phyloP scores from a whole-genome alignment of 1,284 basidiomycete genomes.

The Ustilago esculenta region DNA sequence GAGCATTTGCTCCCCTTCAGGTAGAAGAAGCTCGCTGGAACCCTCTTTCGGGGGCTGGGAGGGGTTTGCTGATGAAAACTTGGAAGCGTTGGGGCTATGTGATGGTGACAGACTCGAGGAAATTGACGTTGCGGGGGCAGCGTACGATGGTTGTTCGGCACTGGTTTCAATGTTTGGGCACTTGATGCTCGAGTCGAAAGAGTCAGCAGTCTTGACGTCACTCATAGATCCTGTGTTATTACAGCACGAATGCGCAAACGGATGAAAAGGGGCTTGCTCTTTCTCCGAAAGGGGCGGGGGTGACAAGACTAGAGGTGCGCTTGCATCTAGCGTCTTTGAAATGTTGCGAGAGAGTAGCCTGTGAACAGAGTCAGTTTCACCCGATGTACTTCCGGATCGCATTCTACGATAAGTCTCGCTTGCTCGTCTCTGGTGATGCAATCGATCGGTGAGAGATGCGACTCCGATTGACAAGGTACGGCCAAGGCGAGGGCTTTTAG shows the following conservation, averaged over 20 bases:
- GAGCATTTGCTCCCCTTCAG: constrained; percentile 72
- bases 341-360: constrained; percentile 12
- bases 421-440: constrained; percentile 32
- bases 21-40: constrained; percentile 28
- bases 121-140: background rate
- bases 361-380: background rate
- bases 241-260: background rate
- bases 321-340: constrained; percentile 3
- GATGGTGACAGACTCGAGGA: background rate
- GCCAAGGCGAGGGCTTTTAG: constrained; percentile 16
- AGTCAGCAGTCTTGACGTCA: background rate
- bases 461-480: constrained; percentile 27
- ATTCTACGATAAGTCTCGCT: constrained; percentile 36
- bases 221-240: background rate
- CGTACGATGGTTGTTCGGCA: background rate
- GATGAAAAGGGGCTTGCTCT: background rate
- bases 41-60: background rate
- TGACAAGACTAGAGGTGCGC: constrained; percentile 6
- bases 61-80: background rate
- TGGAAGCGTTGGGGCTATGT: background rate
- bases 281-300: constrained; percentile 10
- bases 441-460: constrained; percentile 19
- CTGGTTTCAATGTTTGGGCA: too few relatives aligned
- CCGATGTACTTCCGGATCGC: constrained; percentile 21
- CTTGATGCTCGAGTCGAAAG: too few relatives aligned